Base-by-base conservation (phyloP, 2,329 filamentous ascomycete genomes). In the Mycosphaerella sp. region DNA sequence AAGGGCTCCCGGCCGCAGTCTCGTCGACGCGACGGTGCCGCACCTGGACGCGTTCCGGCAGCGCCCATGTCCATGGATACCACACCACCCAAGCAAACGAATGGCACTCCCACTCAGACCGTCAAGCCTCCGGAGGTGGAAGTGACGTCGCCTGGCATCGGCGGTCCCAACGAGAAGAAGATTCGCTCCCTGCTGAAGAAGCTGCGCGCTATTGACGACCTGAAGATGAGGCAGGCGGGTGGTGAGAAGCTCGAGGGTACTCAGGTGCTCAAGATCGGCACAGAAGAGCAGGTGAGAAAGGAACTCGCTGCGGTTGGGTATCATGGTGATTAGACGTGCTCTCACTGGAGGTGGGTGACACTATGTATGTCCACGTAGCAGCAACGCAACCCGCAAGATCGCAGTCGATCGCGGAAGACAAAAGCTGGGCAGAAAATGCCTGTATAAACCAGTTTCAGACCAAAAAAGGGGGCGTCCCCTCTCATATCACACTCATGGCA, bases 231-330 rank as follows among this genome's bases (percentile, higher is more conserved):
- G 53, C 84, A 91, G 62, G 93, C 92, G 2, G 85, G 86, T 34
- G 92, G 92, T 4, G 93, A 98, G 79, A 97, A 96, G 79, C 76
- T 98, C 57, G 93, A 98, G 75, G 92, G 96, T 68, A 98, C 93
- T 32, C 93, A 98, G 76, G 84, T 98, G 73, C 95, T 95, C 80
- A 98, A 98, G 81, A 98, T 98, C 65, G 81, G 83, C 53, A 97
- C 90, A 21, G 95, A 97, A 76, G 77, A 84, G 46, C 74, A 80
- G 12, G 92, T 98, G 55, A 78, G 91, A 58, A 89, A 86, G 73
- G 93, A 98, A 74, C 76, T 98, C 14, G 55, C 41, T 45, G 58
- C 54, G 32, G 48, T 66, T 31, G 66, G 66, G 7, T 68, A 66
- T 45, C 61, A 55, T 34, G 61, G 61, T 38, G 61, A 63, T 43